Evolutionary conservation across 164 flowering plant genomes (phyloP).

Genomic region (Vitis cinerea): DNA sequence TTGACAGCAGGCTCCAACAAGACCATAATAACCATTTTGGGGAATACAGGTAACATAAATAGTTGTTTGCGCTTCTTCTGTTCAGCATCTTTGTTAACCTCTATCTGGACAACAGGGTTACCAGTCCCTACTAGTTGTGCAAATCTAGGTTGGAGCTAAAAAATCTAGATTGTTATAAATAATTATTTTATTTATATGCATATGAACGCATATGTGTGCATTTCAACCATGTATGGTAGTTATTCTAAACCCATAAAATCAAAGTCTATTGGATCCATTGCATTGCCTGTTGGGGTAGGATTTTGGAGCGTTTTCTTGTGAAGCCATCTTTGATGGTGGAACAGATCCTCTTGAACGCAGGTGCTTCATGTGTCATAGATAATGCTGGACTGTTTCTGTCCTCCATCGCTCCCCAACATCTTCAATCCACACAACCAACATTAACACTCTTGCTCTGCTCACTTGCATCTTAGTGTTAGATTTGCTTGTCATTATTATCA

Average conservation of each 20-base stretch:
- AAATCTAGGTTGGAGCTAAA: too few species aligned
- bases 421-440: too few species aligned
- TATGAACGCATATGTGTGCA: too few species aligned
- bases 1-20: constrained; percentile 54
- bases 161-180: too few species aligned
- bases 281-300: not conserved
- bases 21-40: constrained; percentile 58
- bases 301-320: not conserved
- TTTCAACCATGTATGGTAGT: too few species aligned
- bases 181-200: too few species aligned
- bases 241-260: not conserved
- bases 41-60: constrained; percentile 65
- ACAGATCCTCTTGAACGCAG: not conserved
- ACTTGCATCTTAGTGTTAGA: not conserved
- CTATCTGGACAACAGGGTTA: not conserved
- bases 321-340: not conserved
- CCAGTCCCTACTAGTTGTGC: not conserved
- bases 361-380: not conserved
- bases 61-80: too few species aligned
- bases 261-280: not conserved
- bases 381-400: too few species aligned
- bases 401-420: not conserved
- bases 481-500: not conserved
- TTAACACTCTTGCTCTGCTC: too few species aligned
- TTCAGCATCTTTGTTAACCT: not conserved